A percentile compares a stretch with the other conserved stretches of the same genome.
Conservation (phyloP, 495 filamentous ascomycete genomes). For the Penicillium soppii region DNA sequence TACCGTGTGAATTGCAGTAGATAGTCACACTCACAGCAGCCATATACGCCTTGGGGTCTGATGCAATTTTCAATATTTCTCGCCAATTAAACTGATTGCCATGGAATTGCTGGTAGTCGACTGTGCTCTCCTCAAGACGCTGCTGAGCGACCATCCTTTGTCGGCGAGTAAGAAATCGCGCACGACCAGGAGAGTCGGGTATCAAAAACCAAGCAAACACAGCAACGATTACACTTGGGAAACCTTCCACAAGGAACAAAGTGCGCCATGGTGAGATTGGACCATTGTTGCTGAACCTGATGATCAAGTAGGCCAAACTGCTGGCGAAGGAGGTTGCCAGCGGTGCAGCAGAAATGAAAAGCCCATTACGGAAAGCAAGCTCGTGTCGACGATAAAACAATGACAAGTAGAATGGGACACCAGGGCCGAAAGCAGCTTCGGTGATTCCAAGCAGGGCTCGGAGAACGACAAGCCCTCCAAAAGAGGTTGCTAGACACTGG, state of each 20-base stretch:
- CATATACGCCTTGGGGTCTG: slow-evolving; percentile 67
- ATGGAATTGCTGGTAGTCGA: slow-evolving; percentile 19
- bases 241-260: slow-evolving; percentile 61
- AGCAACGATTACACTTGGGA: slow-evolving; percentile 58
- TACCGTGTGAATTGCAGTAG: background rate
- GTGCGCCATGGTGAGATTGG: slow-evolving; percentile 60
- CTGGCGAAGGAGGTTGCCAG: slow-evolving; percentile 70
- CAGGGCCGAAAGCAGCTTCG: slow-evolving; percentile 62
- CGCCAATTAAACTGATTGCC: slow-evolving; percentile 41
- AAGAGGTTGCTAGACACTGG: slow-evolving; percentile 64
- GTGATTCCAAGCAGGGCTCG: slow-evolving; percentile 55
- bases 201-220: slow-evolving; percentile 53
- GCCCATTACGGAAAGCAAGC: slow-evolving; percentile 58
- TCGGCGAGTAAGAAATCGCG: slow-evolving; percentile 47
- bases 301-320: slow-evolving; percentile 58
- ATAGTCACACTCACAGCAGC: slow-evolving; percentile 50
- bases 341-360: slow-evolving; percentile 63
- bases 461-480: slow-evolving; percentile 40
- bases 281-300: slow-evolving; percentile 44
- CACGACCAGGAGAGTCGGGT: slow-evolving; percentile 53
- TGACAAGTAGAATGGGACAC: slow-evolving; percentile 62
- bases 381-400: slow-evolving; percentile 62
- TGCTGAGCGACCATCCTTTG: slow-evolving; percentile 48
- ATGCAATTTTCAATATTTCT: slow-evolving; percentile 53
- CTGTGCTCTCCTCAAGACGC: slow-evolving; percentile 41